phyloP scores from a whole-genome alignment of 495 filamentous ascomycete genomes.

The Daldinia bambusicola region DNA sequence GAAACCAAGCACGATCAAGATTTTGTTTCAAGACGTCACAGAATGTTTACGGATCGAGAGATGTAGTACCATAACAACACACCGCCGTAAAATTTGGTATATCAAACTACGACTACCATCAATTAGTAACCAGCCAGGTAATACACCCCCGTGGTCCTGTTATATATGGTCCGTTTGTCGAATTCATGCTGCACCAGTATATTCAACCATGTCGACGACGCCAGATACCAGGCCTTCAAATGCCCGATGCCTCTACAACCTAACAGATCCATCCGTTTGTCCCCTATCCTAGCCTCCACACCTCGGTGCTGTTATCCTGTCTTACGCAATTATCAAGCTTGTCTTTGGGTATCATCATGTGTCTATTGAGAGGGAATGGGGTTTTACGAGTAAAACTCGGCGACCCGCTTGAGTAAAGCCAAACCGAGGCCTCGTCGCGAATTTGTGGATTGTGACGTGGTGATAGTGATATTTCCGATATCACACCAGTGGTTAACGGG shows the following conservation, averaged over 20 bases:
- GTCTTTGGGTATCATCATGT: constrained; percentile 42
- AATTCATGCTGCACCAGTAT: constrained; percentile 35
- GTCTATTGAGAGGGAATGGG: constrained; percentile 10
- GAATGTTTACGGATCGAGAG: background rate
- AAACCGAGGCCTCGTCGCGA: constrained; percentile 27
- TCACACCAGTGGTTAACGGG: constrained; percentile 84
- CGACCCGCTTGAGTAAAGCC: constrained; percentile 33
- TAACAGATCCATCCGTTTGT: constrained; percentile 3
- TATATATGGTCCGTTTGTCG: constrained; percentile 12
- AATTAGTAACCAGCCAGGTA: background rate
- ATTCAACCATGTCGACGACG: constrained; percentile 20
- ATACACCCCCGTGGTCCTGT: background rate
- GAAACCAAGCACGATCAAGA: background rate
- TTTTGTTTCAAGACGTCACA: background rate
- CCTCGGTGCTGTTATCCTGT: constrained; percentile 7
- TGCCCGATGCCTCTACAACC: constrained; percentile 8
- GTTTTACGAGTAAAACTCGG: constrained; percentile 24
- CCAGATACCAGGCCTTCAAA: background rate
- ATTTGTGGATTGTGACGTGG: constrained; percentile 12
- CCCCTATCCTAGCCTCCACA: constrained; percentile 8
- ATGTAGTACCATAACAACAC: background rate
- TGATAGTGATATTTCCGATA: constrained; percentile 61
- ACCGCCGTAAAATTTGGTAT: background rate
- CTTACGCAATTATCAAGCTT: constrained; percentile 22
- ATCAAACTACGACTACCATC: background rate